Base-by-base conservation (phyloP, 768 basidiomycete genomes). In the Antrodiella citrinella region DNA sequence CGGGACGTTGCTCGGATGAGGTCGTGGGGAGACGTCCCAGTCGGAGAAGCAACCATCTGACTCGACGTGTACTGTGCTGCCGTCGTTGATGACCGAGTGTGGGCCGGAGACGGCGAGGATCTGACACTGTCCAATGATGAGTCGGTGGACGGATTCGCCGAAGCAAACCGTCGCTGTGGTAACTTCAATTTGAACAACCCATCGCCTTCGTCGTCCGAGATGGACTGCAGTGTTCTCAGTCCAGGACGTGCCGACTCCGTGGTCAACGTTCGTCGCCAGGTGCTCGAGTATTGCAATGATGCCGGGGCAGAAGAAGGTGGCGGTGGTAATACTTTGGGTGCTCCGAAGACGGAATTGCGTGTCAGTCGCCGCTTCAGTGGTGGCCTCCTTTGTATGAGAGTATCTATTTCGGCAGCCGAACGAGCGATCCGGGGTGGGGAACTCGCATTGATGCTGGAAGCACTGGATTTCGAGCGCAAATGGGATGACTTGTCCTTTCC, bases 1-100 rank as follows among this genome's bases (percentile, higher is more conserved):
- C 80, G 76, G 18, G 73, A 80, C 2, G 74, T 79, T 11, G 85
- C 84, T 42, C 75, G 64, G 42, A 60, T 65, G 35, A 91, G 69
- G 54, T 87, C 85, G 59, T 89, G 86, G 20, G 78, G 78, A 3
- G 62, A 63, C 22, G 51, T 55, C 63, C 47, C 50, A 56, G 13
- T 47, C 48, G 53, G 1, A 57, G 63, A n/a, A 1, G 53, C 44
- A 4, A 59, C 59, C 4, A 65, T 43, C 44, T 12, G 18, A 51
- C 47, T 53, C 56, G 26, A 57, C 51, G 1, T 59, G 11, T 15
- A 43, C 41, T 25, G 30, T 35, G 44, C 51, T 56, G 26, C 44
- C 25, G 26, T 54, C 57, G 30, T 35, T 7, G 30, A 15, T 15
- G 30, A 35, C 7, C 30, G 51, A 52, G 26, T 59, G 53, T 38